phyloP scores from a whole-genome alignment of 2,329 filamentous ascomycete genomes.

The Neospermospora avenae region DNA sequence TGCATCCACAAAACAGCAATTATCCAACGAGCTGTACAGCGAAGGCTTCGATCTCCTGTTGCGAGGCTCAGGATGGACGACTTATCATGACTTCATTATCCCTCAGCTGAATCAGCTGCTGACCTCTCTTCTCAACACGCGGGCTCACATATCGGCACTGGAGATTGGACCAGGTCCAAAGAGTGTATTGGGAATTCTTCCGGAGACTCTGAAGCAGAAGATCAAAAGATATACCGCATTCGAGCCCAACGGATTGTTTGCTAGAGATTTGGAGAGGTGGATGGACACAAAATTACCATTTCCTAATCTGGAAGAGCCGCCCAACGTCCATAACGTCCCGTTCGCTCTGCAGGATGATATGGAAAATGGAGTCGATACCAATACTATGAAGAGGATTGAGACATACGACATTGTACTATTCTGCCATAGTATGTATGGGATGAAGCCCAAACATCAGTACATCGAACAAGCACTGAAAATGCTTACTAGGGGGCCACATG shows the following conservation, averaged over 20 bases:
- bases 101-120: slow-evolving; percentile 25
- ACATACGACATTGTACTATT: slow-evolving; percentile 56
- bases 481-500: slow-evolving; percentile 41
- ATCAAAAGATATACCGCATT: slow-evolving; percentile 51
- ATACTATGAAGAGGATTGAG: slow-evolving; percentile 29
- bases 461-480: slow-evolving; percentile 47
- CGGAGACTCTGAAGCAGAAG: slow-evolving; percentile 40
- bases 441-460: slow-evolving; percentile 46
- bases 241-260: slow-evolving; percentile 40
- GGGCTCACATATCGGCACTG: slow-evolving; percentile 46
- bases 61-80: slow-evolving; percentile 20
- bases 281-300: slow-evolving; percentile 40
- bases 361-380: slow-evolving; percentile 20
- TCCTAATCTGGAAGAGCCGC: slow-evolving; percentile 39
- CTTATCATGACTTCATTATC: slow-evolving; percentile 29
- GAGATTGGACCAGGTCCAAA: slow-evolving; percentile 58
- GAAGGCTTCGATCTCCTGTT: slow-evolving; percentile 22
- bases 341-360: slow-evolving; percentile 39
- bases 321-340: slow-evolving; percentile 39
- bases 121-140: slow-evolving; percentile 40
- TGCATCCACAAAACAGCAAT: slow-evolving; percentile 15
- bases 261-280: slow-evolving; percentile 42
- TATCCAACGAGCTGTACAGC: slow-evolving; percentile 23
- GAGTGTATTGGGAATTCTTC: slow-evolving; percentile 51
- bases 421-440: slow-evolving; percentile 63